Percentiles rank a stretch among this genome's conserved stretches.
These are phyloP conservation scores for Syncephalis plumigaleata DNA, from an alignment of 371 early-diverging fungal genomes.

Conservation along the genomic window DNA sequence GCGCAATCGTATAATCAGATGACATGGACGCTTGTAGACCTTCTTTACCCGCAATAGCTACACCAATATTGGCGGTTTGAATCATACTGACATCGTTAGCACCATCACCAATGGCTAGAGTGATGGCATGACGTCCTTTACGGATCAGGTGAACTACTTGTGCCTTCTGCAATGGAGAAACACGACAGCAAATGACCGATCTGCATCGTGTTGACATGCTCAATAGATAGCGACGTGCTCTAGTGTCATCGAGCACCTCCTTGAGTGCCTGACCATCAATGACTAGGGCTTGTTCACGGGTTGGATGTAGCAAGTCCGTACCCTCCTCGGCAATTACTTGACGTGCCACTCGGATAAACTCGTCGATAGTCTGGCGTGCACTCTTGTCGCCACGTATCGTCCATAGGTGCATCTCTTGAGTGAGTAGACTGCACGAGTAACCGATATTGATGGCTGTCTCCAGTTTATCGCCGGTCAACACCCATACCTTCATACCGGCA, in stretches of 20 bases:
- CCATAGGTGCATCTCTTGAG: slow-evolving; percentile 52
- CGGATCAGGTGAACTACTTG: slow-evolving; percentile 86
- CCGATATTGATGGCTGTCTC: slow-evolving; percentile 99
- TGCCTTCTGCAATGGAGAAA: slow-evolving; percentile 93
- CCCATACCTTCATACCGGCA: slow-evolving; percentile 97
- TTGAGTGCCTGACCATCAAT: slow-evolving; percentile 86
- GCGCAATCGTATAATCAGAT: slow-evolving; percentile 74
- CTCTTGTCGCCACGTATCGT: slow-evolving; percentile 32
- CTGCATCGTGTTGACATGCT: slow-evolving; percentile 62
- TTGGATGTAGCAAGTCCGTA: neutral
- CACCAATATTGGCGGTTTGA: slow-evolving; percentile 89
- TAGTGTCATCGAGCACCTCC: slow-evolving; percentile 41
- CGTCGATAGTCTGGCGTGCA: slow-evolving; percentile 16
- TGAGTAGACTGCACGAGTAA: slow-evolving; percentile 69
- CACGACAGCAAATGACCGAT: slow-evolving; percentile 89
- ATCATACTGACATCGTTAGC: slow-evolving; percentile 93
- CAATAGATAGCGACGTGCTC: slow-evolving; percentile 40
- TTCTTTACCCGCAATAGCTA: slow-evolving; percentile 87
- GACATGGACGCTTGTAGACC: slow-evolving; percentile 84
- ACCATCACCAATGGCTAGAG: slow-evolving; percentile 95
- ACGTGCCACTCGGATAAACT: slow-evolving; percentile 23
- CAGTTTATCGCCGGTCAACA: slow-evolving; percentile 98
- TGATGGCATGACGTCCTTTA: slow-evolving; percentile 47
- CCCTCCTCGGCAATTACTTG: slow-evolving; percentile 3
- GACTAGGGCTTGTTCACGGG: slow-evolving; percentile 42